phyloP scores from a whole-genome alignment of 164 flowering plant genomes.

The Hamamelis virginiana region DNA sequence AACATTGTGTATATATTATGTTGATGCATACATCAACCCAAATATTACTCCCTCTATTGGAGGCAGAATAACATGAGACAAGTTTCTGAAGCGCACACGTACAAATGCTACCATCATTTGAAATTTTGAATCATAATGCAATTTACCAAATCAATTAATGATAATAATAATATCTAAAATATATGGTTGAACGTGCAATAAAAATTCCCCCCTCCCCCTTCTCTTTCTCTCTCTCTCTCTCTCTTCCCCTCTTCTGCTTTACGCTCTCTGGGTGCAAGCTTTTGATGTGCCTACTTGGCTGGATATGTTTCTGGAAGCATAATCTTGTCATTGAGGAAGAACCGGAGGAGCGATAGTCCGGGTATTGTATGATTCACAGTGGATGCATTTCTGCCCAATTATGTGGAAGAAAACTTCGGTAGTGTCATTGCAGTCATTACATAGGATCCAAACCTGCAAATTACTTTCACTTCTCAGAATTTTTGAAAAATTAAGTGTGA shows the following conservation, averaged over 20 bases:
- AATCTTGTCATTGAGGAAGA: slow-evolving; percentile 45
- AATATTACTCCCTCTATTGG: background rate
- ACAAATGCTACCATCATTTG: background rate
- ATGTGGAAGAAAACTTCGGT: slow-evolving; percentile 82
- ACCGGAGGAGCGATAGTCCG: slow-evolving; percentile 72
- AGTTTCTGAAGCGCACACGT: slow-evolving; percentile 6
- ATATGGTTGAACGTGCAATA: background rate
- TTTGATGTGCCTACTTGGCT: background rate
- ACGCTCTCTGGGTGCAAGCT: slow-evolving; percentile 8
- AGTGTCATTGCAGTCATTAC: slow-evolving; percentile 89
- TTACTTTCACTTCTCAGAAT: slow-evolving; percentile 1
- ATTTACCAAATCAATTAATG: background rate
- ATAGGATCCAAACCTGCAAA: slow-evolving; percentile 90
- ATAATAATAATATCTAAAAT: background rate
- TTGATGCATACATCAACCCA: slow-evolving; percentile 3
- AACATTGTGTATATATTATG: background rate
- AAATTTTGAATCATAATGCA: background rate
- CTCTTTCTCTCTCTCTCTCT: no score
- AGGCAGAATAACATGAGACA: slow-evolving; percentile 6
- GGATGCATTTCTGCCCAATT: slow-evolving; percentile 82
- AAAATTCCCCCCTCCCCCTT: no score
- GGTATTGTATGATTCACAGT: slow-evolving; percentile 84
- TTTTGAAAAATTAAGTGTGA: background rate
- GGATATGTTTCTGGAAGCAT: background rate
- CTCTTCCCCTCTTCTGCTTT: background rate